Evolutionary conservation across 2,329 filamentous ascomycete species (phyloP), one percentile per base, ranked within the genome.

Genomic region (Exophiala sp.): DNA sequence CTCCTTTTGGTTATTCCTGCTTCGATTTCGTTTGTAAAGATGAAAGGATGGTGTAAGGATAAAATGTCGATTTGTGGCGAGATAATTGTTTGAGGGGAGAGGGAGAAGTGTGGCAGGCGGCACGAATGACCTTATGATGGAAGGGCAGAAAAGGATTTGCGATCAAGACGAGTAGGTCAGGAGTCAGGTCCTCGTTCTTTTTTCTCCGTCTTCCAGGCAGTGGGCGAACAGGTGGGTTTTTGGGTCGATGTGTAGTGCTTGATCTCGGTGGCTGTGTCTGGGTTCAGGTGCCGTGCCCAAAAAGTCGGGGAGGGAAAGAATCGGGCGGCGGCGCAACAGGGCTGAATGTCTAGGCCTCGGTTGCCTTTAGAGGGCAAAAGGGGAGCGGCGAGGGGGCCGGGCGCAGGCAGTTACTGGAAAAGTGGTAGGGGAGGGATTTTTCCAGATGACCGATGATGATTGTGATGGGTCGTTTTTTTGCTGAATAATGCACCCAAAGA

Each of bases 121-220:
- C 40, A n/a, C 40, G 40, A 39, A 32, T 43, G 50, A 42, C 42
- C 43, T 52, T 40, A 41, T 52, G 50, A 52, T 34, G 34, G 21
- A 36, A 20, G 12, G 11, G 40, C 40, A 16, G n/a, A 7, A 20
- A 29, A 16, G 36, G 50, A 52, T 52, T 52, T 52, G 50, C 50
- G 50, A 52, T 52, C 50, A 52, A 34, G n/a, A 38, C 20, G 18
- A 36, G 39, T 24, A 24, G 29, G 14, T 43, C 20, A 24, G n/a
- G 41, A 24, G 41, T 43, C 20, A 12, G 18, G 40, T 43, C 7
- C 20, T 11, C 16, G 18, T 43, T 11, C 21, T 43, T 24, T 24
- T 43, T 43, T n/a, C 29, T 43, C n/a, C 29, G 20, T 20, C 29
- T 29, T 38, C 14, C 14, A 24, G 40, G 14, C 40, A 29, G 18